Evolutionary conservation across 805 yeast genomes (phyloP), one percentile per base, ranked within the genome.

Genomic region (Candida xyloterini): DNA sequence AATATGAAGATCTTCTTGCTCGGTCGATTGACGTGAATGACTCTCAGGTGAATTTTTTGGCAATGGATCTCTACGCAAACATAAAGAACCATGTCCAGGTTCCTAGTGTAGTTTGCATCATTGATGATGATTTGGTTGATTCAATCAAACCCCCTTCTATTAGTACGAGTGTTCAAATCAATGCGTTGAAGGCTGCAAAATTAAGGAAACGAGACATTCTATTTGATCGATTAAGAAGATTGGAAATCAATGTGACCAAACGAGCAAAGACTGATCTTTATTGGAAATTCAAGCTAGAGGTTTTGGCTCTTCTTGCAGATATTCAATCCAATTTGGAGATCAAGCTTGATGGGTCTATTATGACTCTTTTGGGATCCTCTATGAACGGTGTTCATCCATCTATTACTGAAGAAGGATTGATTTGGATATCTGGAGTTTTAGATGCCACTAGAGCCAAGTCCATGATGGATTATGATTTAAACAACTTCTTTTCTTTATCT

Each of bases 371-470:
- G 23, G 67, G 74, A 7, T 61, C 65, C 2, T 67, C 68, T 24
- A 71, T 84, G 1, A 61, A 69, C 10, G 70, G 74, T n/a, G 76
- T 76, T 15, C 95, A 87, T 57, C 95, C 96, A 0, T 62, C 72
- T 2, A 62, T 86, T 31, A 68, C 85, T 1, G 71, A 79, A 40
- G 57, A 77, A 26, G 80, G 84, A 14, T 61, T 81, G 43, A 76
- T 74, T 36, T 82, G 88, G 14, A 55, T 84, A 22, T 67, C 81
- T 2, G 69, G 74, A n/a, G 47, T 81, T 5, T 55, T 78, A 16
- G 62, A 56, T 36, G 42, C 51, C 6, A 44, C 49, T 8, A 55
- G 25, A 52, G 27, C 51, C 53, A 1, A 55, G 56, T 23, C 25
- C n/a, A 10, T 23, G n/a, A 10, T 23, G 25, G 10, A 11, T 10